Conservation (phyloP, 768 basidiomycete genomes). For the Rossbeevera mucosa region DNA sequence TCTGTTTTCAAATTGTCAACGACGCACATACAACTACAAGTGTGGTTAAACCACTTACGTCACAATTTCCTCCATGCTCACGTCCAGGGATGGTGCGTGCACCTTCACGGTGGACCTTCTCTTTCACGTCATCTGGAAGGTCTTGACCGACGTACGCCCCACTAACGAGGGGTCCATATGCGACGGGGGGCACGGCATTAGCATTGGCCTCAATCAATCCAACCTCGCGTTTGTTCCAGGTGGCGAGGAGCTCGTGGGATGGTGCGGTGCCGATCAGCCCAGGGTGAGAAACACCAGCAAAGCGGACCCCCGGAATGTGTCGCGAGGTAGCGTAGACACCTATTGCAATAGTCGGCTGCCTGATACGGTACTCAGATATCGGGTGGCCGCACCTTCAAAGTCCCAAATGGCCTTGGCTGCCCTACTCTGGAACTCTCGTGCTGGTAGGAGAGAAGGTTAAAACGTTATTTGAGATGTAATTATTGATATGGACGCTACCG, state of each 20-base stretch:
- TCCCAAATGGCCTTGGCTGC: constrained; percentile 83
- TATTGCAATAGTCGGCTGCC: constrained; percentile 15
- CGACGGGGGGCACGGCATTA: constrained; percentile 57
- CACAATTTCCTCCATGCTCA: constrained; percentile 80
- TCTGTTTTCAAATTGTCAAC: constrained; percentile 36
- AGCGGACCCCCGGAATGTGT: constrained; percentile 75
- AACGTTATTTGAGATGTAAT: background rate
- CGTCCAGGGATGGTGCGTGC: constrained; percentile 71
- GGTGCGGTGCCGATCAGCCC: constrained; percentile 76
- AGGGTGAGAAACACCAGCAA: constrained; percentile 74
- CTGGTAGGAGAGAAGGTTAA: constrained; percentile 25
- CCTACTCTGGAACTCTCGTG: constrained; percentile 62
- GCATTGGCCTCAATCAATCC: constrained; percentile 53
- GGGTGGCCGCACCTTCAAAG: constrained; percentile 46
- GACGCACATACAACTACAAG: background rate
- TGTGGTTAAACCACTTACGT: constrained; percentile 37
- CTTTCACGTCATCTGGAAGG: constrained; percentile 39
- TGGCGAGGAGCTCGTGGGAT: constrained; percentile 63
- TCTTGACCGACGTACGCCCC: constrained; percentile 73
- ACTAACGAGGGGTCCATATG: constrained; percentile 53
- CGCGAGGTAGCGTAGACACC: constrained; percentile 70
- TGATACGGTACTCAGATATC: background rate
- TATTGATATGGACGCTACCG: constrained; percentile 38
- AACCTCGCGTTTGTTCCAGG: constrained; percentile 72
- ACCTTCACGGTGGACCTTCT: constrained; percentile 60